A percentile compares a stretch with the other conserved stretches of the same genome.
These are phyloP conservation scores for Eragrostis tef DNA, from an alignment of 202 grass and related monocot genomes.

Conservation along the genomic window DNA sequence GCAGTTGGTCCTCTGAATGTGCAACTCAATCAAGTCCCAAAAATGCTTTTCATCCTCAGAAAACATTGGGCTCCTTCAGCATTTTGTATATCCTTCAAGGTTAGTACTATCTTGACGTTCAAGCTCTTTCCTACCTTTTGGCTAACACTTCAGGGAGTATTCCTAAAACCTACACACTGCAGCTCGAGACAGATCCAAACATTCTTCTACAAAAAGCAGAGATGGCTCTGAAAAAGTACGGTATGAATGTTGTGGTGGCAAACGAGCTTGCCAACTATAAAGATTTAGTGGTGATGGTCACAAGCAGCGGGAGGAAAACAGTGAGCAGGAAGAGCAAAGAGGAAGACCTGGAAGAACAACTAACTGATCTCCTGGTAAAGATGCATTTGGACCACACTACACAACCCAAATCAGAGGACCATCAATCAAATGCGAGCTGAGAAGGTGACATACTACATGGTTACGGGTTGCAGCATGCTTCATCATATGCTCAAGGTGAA, in stretches of 20 bases:
- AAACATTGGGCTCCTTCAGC: slow-evolving; percentile 75
- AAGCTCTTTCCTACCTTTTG: not conserved
- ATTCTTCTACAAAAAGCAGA: slow-evolving; percentile 86
- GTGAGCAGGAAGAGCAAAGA: slow-evolving; percentile 58
- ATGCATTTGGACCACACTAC: slow-evolving; percentile 55
- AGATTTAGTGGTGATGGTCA: slow-evolving; percentile 71
- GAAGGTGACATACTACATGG: not conserved
- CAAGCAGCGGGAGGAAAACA: slow-evolving; percentile 50
- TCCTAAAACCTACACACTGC: slow-evolving; percentile 26
- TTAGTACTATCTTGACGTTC: slow-evolving; percentile 36
- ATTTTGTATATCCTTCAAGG: slow-evolving; percentile 97
- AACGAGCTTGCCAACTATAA: slow-evolving; percentile 88
- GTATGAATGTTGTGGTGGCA: slow-evolving; percentile 76
- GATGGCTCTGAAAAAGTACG: slow-evolving; percentile 68
- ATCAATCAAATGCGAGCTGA: not conserved
- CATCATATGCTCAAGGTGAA: not conserved
- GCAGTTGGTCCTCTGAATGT: slow-evolving; percentile 82
- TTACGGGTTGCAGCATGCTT: not conserved
- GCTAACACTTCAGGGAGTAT: not conserved
- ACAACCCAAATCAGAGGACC: not conserved
- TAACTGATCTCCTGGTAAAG: slow-evolving; percentile 46
- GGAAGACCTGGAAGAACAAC: slow-evolving; percentile 69
- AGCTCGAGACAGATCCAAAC: slow-evolving; percentile 86
- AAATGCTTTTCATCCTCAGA: slow-evolving; percentile 83
- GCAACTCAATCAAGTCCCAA: slow-evolving; percentile 89